These are phyloP conservation scores for Penicillium paneum DNA, from an alignment of 2,329 filamentous ascomycete genomes.

Conservation along the genomic window DNA sequence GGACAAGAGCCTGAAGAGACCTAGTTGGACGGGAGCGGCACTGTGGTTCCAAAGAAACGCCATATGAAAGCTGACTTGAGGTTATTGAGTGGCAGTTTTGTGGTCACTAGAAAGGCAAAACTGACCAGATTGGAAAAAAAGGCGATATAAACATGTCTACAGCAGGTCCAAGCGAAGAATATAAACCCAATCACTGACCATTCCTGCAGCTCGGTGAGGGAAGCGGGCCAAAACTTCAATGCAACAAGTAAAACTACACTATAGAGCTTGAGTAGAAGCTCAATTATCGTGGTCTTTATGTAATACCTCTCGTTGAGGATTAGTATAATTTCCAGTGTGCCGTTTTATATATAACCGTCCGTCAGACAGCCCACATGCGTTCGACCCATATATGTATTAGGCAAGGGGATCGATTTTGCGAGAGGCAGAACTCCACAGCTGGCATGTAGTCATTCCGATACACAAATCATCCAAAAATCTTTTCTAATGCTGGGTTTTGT, in stretches of 20 bases:
- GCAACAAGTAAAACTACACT: neutral
- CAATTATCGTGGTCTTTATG: neutral
- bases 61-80: neutral
- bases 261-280: neutral
- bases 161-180: too few species aligned
- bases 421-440: neutral
- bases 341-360: neutral
- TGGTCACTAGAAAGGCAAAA: neutral
- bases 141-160: too few species aligned
- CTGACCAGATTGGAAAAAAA: neutral
- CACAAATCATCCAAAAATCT: slow-evolving; percentile 1
- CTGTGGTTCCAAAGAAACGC: neutral
- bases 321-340: neutral
- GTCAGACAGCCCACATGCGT: neutral
- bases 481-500: neutral
- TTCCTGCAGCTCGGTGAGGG: neutral
- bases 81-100: neutral
- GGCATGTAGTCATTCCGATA: neutral
- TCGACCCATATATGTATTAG: neutral
- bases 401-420: neutral
- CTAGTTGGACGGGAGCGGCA: neutral
- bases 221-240: neutral
- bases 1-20: neutral
- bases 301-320: neutral
- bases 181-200: neutral